A percentile compares a stretch with the other conserved stretches of the same genome.
These are phyloP conservation scores for Fagopyrum tataricum DNA, from an alignment of 148 eudicot species.

Conservation along the genomic window DNA sequence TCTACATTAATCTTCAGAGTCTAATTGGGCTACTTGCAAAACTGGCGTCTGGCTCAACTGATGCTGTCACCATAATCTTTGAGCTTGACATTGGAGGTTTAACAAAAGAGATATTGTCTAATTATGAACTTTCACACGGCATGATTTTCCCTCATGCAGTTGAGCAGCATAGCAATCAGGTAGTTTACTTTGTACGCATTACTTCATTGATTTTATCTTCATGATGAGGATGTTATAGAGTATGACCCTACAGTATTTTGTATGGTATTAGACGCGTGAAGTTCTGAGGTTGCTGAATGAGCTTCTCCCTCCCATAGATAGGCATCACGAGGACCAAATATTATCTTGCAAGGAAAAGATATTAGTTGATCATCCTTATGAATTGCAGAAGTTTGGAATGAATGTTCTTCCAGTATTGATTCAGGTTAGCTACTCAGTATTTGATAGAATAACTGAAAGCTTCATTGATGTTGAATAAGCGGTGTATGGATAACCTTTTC, in stretches of 20 bases:
- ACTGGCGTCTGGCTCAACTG: slow-evolving; percentile 71
- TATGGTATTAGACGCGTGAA: slow-evolving; percentile 52
- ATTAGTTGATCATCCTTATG: slow-evolving; percentile 48
- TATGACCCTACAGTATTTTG: neutral
- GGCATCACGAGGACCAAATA: slow-evolving; percentile 29
- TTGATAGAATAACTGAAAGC: neutral
- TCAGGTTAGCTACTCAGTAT: slow-evolving; percentile 39
- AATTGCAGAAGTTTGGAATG: slow-evolving; percentile 60
- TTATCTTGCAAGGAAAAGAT: slow-evolving; percentile 45
- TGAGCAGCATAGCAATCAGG: slow-evolving; percentile 68
- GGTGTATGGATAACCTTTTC: slow-evolving; percentile 11
- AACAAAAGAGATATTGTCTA: slow-evolving; percentile 55
- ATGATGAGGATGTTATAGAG: neutral
- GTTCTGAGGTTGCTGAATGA: slow-evolving; percentile 69
- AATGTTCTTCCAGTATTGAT: slow-evolving; percentile 60
- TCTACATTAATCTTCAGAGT: slow-evolving; percentile 35
- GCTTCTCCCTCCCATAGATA: slow-evolving; percentile 58
- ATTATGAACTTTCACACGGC: slow-evolving; percentile 49
- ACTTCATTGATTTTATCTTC: neutral
- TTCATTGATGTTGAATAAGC: neutral
- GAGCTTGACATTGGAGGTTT: slow-evolving; percentile 66
- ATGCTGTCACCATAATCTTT: slow-evolving; percentile 65
- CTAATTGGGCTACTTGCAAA: slow-evolving; percentile 70
- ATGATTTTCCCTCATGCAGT: slow-evolving; percentile 39
- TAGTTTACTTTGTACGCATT: slow-evolving; percentile 14